These are phyloP conservation scores for Zygoascus biomembranicola DNA, from an alignment of 805 yeast genomes.

Conservation along the genomic window DNA sequence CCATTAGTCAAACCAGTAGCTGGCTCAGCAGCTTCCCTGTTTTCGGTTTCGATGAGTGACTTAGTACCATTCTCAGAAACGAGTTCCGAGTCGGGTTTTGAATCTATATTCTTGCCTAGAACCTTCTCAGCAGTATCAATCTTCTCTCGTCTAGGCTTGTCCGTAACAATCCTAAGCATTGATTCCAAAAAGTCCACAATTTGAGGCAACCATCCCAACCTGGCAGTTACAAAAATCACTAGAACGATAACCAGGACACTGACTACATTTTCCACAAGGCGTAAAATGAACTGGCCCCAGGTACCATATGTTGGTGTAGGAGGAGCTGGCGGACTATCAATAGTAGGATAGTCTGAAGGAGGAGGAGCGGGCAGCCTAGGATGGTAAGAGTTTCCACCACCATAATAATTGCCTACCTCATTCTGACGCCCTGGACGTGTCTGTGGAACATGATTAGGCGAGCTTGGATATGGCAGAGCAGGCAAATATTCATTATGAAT, in stretches of 20 bases:
- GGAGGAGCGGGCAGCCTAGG: background rate
- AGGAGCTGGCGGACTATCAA: slow-evolving; percentile 6
- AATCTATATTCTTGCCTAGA: background rate
- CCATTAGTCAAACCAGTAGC: background rate
- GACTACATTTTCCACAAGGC: slow-evolving; percentile 34
- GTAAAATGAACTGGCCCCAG: slow-evolving; percentile 14
- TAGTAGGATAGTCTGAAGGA: slow-evolving; percentile 1
- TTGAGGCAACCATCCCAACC: slow-evolving; percentile 21
- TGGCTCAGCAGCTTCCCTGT: background rate
- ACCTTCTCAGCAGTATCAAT: background rate
- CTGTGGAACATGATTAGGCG: background rate
- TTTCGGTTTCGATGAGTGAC: too few relatives aligned
- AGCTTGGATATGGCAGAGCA: slow-evolving; percentile 5
- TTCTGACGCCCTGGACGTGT: background rate
- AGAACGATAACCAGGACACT: slow-evolving; percentile 28
- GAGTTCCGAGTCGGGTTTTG: background rate
- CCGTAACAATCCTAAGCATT: slow-evolving; percentile 3
- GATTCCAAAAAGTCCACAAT: slow-evolving; percentile 17
- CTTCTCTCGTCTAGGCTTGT: background rate
- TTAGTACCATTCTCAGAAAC: background rate
- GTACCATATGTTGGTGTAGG: slow-evolving; percentile 8
- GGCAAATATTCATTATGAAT: slow-evolving; percentile 3
- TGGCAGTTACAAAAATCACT: slow-evolving; percentile 21
- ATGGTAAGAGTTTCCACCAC: background rate
- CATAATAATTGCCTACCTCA: slow-evolving; percentile 8